Conservation (phyloP, 1,139 yeast genomes). For the Trichomonascaceae sp. region DNA sequence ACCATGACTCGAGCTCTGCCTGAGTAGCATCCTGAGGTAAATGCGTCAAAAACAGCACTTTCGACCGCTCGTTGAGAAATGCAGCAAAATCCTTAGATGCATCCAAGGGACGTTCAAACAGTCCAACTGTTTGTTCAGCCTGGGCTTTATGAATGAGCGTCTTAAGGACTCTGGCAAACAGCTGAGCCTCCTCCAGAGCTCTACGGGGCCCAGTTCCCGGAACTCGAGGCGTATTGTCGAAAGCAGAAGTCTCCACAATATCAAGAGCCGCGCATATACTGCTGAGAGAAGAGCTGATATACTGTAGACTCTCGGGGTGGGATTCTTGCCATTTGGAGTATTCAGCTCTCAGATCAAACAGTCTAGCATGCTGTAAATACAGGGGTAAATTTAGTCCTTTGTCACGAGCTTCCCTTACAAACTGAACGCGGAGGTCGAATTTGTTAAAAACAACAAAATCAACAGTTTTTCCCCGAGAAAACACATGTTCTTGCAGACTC, state of each 20-base stretch:
- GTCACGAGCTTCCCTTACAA: constrained; percentile 78
- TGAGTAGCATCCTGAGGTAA: constrained; percentile 84
- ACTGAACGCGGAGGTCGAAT: constrained; percentile 67
- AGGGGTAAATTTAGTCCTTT: constrained; percentile 65
- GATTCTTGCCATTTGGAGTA: constrained; percentile 65
- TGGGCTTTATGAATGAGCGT: constrained; percentile 49
- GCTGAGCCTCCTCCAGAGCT: constrained; percentile 38
- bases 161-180: constrained; percentile 41
- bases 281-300: constrained; percentile 43
- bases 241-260: constrained; percentile 34
- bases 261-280: constrained; percentile 57
- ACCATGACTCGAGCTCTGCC: constrained; percentile 87
- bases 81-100: constrained; percentile 61
- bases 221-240: constrained; percentile 9
- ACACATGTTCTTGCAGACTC: constrained; percentile 41
- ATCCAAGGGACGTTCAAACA: constrained; percentile 70
- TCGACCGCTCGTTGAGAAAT: constrained; percentile 67
- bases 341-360: constrained; percentile 73
- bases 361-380: constrained; percentile 67
- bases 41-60: constrained; percentile 70
- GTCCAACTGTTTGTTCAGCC: constrained; percentile 39
- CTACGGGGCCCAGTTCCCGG: constrained; percentile 19
- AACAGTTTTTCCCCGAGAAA: constrained; percentile 47
- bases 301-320: constrained; percentile 56
- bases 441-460: constrained; percentile 62